Percentiles rank a stretch among this genome's conserved stretches.
Evolutionary conservation across 2,329 filamentous ascomycete genomes (phyloP).

Genomic region (Trichoderma breve): DNA sequence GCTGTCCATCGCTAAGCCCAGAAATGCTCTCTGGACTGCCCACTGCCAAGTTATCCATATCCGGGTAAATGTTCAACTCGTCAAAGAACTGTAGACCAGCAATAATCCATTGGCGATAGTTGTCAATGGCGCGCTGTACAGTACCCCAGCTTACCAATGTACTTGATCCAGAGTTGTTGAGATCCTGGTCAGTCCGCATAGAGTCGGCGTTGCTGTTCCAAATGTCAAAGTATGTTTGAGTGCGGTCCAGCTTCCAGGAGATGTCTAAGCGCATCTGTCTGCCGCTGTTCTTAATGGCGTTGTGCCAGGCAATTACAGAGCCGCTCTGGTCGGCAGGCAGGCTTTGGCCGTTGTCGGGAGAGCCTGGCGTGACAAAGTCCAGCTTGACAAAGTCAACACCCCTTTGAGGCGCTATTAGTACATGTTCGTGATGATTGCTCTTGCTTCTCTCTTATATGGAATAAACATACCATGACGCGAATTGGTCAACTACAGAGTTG

Average conservation of each 20-base stretch:
- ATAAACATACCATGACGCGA: constrained; percentile 22
- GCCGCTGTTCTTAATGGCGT: constrained; percentile 22
- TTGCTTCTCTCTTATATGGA: too few species aligned
- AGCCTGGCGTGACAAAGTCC: constrained; percentile 26
- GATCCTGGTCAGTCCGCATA: constrained; percentile 26
- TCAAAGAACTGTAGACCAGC: constrained; percentile 21
- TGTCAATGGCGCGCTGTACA: constrained; percentile 24
- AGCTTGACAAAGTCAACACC: constrained; percentile 25
- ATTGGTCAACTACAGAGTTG: constrained; percentile 22
- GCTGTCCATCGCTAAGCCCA: constrained; percentile 22
- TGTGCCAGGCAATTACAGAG: constrained; percentile 23
- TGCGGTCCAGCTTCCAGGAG: constrained; percentile 26
- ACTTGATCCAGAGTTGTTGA: constrained; percentile 22
- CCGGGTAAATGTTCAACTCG: constrained; percentile 20
- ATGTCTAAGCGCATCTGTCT: constrained; percentile 24
- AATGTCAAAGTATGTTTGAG: constrained; percentile 22
- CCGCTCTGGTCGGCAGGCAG: constrained; percentile 23
- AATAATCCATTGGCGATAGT: constrained; percentile 26
- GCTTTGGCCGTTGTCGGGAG: constrained; percentile 24
- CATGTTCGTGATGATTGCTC: too few species aligned
- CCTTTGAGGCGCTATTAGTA: constrained; percentile 1
- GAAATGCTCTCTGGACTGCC: constrained; percentile 21
- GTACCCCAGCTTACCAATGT: constrained; percentile 21
- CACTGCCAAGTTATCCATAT: constrained; percentile 24
- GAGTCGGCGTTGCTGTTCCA: constrained; percentile 24